Percentiles rank a stretch among this genome's conserved stretches.
Conservation (phyloP, 306 rosid species). For the Rosa persica region DNA sequence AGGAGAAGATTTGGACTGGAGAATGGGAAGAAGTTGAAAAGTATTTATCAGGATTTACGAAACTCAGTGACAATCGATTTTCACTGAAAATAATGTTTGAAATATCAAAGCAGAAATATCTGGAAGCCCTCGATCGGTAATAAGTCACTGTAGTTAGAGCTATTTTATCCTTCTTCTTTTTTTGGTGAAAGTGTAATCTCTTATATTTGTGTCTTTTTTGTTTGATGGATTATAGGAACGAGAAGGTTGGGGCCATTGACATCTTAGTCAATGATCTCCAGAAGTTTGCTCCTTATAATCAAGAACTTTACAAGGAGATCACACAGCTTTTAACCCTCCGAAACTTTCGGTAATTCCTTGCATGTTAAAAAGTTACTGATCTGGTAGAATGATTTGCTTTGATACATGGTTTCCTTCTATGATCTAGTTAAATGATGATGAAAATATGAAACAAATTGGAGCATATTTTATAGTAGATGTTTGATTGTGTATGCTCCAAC, state of each 20-base stretch:
- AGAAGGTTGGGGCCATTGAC: conserved; percentile 72
- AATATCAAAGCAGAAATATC: conserved; percentile 87
- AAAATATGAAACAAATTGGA: neutral
- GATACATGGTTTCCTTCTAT: conserved; percentile 2
- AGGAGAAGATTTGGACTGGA: conserved; percentile 82
- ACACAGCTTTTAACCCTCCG: conserved; percentile 75
- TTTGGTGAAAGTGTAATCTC: conserved; percentile 16
- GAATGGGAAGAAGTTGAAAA: conserved; percentile 94
- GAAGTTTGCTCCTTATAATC: conserved; percentile 73
- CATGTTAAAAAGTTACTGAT: conserved; percentile 2
- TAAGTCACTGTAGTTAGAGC: conserved; percentile 7
- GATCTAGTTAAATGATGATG: neutral
- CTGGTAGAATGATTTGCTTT: neutral
- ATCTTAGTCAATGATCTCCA: conserved; percentile 76
- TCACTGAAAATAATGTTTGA: conserved; percentile 90
- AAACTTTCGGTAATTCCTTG: conserved; percentile 71
- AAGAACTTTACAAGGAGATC: conserved; percentile 80
- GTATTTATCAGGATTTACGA: conserved; percentile 81
- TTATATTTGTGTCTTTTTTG: conserved; percentile 3
- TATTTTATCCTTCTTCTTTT: conserved; percentile 22
- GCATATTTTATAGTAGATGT: neutral
- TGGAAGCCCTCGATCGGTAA: conserved; percentile 95
- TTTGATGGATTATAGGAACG: conserved; percentile 48
- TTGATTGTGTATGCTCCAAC: no score
- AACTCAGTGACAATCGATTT: conserved; percentile 86